These are phyloP conservation scores for Neocallimastix lanati DNA, from an alignment of 192 early-diverging fungal genomes.

Conservation along the genomic window DNA sequence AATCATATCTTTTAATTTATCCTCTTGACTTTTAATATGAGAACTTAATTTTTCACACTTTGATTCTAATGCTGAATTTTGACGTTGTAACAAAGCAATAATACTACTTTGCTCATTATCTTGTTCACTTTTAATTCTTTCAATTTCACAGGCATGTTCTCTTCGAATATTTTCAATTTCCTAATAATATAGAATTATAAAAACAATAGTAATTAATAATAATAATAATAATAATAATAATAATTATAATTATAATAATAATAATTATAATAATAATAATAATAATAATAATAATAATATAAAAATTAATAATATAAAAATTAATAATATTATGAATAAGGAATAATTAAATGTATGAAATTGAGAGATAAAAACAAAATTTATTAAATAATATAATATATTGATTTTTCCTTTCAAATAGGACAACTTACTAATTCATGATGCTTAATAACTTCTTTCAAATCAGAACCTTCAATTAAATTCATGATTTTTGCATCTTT, in stretches of 20 bases:
- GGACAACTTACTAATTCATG: conserved; percentile 22
- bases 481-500: conserved; percentile 51
- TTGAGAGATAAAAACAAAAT: too few species aligned
- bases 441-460: conserved; percentile 40
- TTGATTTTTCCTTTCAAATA: too few species aligned
- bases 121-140: conserved; percentile 37
- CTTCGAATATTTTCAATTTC: conserved; percentile 38
- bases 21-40: conserved; percentile 34
- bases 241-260: too few species aligned
- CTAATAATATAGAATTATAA: conserved; percentile 5
- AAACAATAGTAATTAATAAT: background rate
- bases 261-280: too few species aligned
- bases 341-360: background rate
- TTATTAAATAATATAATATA: too few species aligned
- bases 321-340: too few species aligned
- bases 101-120: conserved; percentile 34
- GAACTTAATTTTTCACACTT: conserved; percentile 39
- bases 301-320: too few species aligned
- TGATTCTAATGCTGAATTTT: conserved; percentile 32
- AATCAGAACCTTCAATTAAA: conserved; percentile 34
- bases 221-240: background rate
- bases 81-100: conserved; percentile 32
- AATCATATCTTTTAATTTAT: conserved; percentile 26
- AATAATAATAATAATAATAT: too few species aligned
- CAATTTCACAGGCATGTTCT: conserved; percentile 35